phyloP scores from a whole-genome alignment of 108 stramenopile genomes.

The Stephanodiscus minutulus region DNA sequence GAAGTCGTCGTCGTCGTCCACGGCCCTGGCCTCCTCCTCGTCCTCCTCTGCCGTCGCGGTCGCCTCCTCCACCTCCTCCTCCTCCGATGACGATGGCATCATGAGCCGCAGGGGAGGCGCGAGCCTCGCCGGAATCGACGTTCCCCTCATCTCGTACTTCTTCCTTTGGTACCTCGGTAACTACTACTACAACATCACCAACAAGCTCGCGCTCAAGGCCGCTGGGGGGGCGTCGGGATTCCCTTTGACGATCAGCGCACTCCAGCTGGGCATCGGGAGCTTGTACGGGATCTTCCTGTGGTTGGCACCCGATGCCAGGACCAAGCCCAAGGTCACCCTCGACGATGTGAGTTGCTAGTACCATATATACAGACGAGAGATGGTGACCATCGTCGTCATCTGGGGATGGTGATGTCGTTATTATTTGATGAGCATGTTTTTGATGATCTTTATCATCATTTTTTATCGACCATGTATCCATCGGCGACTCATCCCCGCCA shows the following conservation, averaged over 20 bases:
- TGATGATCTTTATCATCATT: background rate
- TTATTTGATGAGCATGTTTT: background rate
- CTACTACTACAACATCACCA: constrained; percentile 74
- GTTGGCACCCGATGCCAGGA: constrained; percentile 61
- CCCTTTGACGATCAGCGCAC: constrained; percentile 55
- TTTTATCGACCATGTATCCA: too few species aligned
- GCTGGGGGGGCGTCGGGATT: constrained; percentile 59
- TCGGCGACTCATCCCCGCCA: background rate
- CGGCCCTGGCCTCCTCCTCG: background rate
- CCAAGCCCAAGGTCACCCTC: constrained; percentile 43
- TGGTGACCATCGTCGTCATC: background rate
- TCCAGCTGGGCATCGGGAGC: constrained; percentile 62
- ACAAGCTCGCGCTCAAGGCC: constrained; percentile 66
- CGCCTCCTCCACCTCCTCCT: constrained; percentile 15
- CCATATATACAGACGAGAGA: background rate
- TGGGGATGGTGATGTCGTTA: background rate
- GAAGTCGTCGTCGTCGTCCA: constrained; percentile 2
- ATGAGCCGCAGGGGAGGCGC: constrained; percentile 36
- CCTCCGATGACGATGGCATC: constrained; percentile 14
- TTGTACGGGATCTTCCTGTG: constrained; percentile 66
- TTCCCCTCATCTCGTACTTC: constrained; percentile 57
- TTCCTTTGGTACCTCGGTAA: constrained; percentile 72
- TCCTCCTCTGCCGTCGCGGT: constrained; percentile 8
- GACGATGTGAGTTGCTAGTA: constrained; percentile 45
- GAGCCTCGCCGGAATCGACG: constrained; percentile 9